Evolutionary conservation across 2,329 filamentous ascomycete species (phyloP).

Genomic region (Aspergillus phoenicis): DNA sequence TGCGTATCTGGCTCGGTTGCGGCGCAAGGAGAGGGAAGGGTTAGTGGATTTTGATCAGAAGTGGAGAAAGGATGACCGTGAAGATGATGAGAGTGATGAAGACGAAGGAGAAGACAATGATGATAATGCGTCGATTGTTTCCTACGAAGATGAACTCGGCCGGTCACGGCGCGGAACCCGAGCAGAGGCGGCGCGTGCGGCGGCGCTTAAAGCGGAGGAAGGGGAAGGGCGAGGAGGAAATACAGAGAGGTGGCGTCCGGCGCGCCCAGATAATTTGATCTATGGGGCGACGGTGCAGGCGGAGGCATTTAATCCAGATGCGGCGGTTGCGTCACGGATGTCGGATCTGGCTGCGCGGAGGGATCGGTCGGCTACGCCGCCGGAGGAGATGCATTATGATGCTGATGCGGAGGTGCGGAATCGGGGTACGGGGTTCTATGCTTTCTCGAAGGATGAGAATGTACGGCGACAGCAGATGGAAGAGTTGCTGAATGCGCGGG

Average conservation of each 20-base stretch:
- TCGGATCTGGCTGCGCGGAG: constrained; percentile 74
- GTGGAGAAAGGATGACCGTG: constrained; percentile 72
- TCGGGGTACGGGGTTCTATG: constrained; percentile 89
- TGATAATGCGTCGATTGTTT: constrained; percentile 67
- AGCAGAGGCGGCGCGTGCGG: constrained; percentile 66
- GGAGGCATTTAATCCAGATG: constrained; percentile 77
- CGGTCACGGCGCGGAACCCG: constrained; percentile 74
- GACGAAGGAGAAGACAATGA: constrained; percentile 45
- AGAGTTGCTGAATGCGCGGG: constrained; percentile 66
- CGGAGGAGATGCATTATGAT: constrained; percentile 81
- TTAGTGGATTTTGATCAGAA: constrained; percentile 95
- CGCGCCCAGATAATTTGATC: constrained; percentile 70
- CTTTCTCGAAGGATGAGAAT: constrained; percentile 77
- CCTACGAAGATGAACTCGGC: constrained; percentile 91
- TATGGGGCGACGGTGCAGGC: constrained; percentile 83
- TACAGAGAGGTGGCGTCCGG: constrained; percentile 44
- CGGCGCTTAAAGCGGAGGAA: constrained; percentile 52
- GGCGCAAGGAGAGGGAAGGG: constrained; percentile 55
- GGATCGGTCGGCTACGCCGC: constrained; percentile 78
- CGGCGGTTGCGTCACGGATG: constrained; percentile 68
- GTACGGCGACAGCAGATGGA: constrained; percentile 73
- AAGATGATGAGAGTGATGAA: constrained; percentile 37
- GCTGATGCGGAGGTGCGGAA: constrained; percentile 79
- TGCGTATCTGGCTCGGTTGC: constrained; percentile 59
- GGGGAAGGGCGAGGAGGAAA: constrained; percentile 21